phyloP scores from a whole-genome alignment of 1,284 basidiomycete species.

The Vanrija pseudolonga region DNA sequence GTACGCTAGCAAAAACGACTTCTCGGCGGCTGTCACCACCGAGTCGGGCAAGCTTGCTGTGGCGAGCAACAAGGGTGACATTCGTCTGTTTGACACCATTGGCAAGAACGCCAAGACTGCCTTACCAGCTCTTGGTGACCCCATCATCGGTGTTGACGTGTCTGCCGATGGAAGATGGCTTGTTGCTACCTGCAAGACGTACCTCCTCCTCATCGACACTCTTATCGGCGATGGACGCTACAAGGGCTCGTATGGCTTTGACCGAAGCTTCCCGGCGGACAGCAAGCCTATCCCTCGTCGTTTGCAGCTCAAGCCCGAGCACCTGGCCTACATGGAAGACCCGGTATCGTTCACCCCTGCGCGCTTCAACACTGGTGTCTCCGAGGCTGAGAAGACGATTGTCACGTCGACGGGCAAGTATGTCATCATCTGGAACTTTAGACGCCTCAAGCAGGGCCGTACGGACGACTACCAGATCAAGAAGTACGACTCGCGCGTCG shows the following conservation, averaged over 20 bases:
- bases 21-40: slow-evolving; percentile 89
- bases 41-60: slow-evolving; percentile 82
- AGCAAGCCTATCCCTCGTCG: slow-evolving; percentile 88
- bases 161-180: slow-evolving; percentile 92
- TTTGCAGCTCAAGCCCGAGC: slow-evolving; percentile 84
- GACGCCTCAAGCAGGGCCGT: slow-evolving; percentile 85
- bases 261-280: slow-evolving; percentile 89
- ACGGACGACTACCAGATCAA: slow-evolving; percentile 93
- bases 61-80: slow-evolving; percentile 93
- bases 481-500: slow-evolving; percentile 85
- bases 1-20: slow-evolving; percentile 91
- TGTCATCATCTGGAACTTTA: slow-evolving; percentile 94
- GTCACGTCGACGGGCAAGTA: slow-evolving; percentile 95
- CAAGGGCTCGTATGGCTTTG: slow-evolving; percentile 83
- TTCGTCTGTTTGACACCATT: slow-evolving; percentile 90
- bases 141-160: slow-evolving; percentile 91
- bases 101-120: slow-evolving; percentile 99
- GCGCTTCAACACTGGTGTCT: slow-evolving; percentile 86
- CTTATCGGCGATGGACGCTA: slow-evolving; percentile 89
- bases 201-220: slow-evolving; percentile 91
- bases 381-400: slow-evolving; percentile 87
- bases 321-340: slow-evolving; percentile 91
- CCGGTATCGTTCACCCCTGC: slow-evolving; percentile 88
- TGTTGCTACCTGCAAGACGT: slow-evolving; percentile 93
- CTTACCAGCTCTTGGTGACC: slow-evolving; percentile 90